Percentiles rank a stretch among this genome's conserved stretches.
These are phyloP conservation scores for Linum tenue DNA, from an alignment of 345 rosid species.

Conservation along the genomic window DNA sequence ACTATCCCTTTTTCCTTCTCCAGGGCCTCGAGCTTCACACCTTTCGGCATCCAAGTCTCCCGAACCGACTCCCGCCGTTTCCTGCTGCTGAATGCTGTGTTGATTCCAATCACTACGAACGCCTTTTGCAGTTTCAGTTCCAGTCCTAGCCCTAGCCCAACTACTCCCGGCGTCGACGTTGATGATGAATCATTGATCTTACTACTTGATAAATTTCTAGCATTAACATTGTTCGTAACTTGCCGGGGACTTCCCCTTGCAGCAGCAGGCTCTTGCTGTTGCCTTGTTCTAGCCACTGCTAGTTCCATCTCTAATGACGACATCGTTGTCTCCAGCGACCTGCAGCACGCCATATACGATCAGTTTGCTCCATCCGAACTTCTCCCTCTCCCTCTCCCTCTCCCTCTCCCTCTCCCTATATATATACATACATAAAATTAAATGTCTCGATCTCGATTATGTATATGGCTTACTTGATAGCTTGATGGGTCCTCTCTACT, in stretches of 20 bases:
- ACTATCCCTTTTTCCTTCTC: slow-evolving; percentile 82
- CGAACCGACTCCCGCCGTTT: slow-evolving; percentile 72
- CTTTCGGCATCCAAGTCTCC: slow-evolving; percentile 77
- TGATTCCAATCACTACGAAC: slow-evolving; percentile 63
- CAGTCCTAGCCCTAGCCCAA: too few relatives aligned
- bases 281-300: slow-evolving; percentile 35
- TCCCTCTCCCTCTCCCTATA: too few relatives aligned
- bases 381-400: too few relatives aligned
- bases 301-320: slow-evolving; percentile 59
- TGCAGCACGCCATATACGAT: slow-evolving; percentile 8
- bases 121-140: slow-evolving; percentile 36
- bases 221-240: too few relatives aligned
- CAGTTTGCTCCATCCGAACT: background rate
- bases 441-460: background rate
- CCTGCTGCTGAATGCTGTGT: slow-evolving; percentile 29
- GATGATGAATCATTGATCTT: slow-evolving; percentile 25
- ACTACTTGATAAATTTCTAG: background rate
- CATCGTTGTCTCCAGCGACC: slow-evolving; percentile 64
- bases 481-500: slow-evolving; percentile 61
- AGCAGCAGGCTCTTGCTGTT: slow-evolving; percentile 11
- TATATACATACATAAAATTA: background rate
- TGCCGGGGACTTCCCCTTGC: too few relatives aligned
- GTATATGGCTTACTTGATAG: slow-evolving; percentile 35
- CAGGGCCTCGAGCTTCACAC: slow-evolving; percentile 55
- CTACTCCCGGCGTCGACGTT: too few relatives aligned